Percentiles rank a stretch among this genome's conserved stretches.
Conservation (phyloP, 2,329 filamentous ascomycete genomes). For the Aureobasidium sp. region DNA sequence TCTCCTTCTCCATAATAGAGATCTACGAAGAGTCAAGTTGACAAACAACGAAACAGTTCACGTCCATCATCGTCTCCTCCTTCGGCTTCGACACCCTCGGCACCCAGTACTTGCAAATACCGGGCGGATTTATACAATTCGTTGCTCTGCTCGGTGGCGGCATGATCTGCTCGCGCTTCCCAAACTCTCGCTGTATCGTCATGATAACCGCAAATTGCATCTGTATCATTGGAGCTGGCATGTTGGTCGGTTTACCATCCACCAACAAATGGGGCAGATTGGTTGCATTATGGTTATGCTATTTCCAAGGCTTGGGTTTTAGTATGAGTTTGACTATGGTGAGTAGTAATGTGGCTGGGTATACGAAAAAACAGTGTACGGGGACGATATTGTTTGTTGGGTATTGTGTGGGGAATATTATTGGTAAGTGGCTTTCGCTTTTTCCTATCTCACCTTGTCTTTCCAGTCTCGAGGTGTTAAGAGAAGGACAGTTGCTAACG, state of each 20-base stretch:
- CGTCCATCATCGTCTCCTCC: slow-evolving; percentile 42
- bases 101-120: slow-evolving; percentile 54
- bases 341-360: slow-evolving; percentile 47
- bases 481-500: not conserved
- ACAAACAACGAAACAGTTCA: slow-evolving; percentile 26
- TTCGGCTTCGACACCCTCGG: slow-evolving; percentile 44
- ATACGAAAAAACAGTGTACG: slow-evolving; percentile 50
- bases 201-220: slow-evolving; percentile 51
- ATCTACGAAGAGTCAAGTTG: not conserved
- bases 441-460: not conserved
- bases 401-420: slow-evolving; percentile 45
- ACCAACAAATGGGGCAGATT: slow-evolving; percentile 51
- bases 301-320: slow-evolving; percentile 48
- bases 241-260: slow-evolving; percentile 46
- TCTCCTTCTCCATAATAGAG: not conserved
- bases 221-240: slow-evolving; percentile 46
- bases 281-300: slow-evolving; percentile 52
- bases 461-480: not conserved
- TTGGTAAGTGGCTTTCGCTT: slow-evolving; percentile 7
- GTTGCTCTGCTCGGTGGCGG: slow-evolving; percentile 46
- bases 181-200: slow-evolving; percentile 46
- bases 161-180: slow-evolving; percentile 46
- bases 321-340: slow-evolving; percentile 49
- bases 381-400: slow-evolving; percentile 46
- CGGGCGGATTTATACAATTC: slow-evolving; percentile 52